Base-by-base conservation (phyloP, 805 yeast genomes). In the Zygosaccharomyces bailii region DNA sequence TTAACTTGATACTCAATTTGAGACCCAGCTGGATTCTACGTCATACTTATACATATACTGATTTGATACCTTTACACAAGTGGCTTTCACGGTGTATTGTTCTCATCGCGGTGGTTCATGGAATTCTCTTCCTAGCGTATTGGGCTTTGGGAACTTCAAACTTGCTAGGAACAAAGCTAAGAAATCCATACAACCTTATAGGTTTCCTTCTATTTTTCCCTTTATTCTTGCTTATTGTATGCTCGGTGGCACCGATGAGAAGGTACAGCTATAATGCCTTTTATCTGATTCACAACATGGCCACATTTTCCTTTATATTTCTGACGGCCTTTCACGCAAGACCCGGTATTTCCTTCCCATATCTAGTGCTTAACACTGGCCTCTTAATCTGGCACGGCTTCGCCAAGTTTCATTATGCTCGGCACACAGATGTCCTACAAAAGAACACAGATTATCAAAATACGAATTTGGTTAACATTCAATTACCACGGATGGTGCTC, bases 11-110 rank as follows among this genome's bases (percentile, higher is more conserved):
- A 30, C 55, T 84, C 13, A 78, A 77, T 2, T 53, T 82, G 10
- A 68, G 82, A 44, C 87, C 88, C 2, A 65, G 73, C n/a, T 73
- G 74, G 30, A 56, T 73, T 43, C 71, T 70, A 3, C 56, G 66
- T 43, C 75, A 60, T 57, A 55, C 74, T 61, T 57, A 53, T 36
- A 49, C 56, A 42, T 85, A 85, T 54, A 59, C 82, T 46, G 78
- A 76, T 42, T 64, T 77, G 10, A 55, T 85, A 9, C 69, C 69
- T 14, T 53, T 84, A 6, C 95, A 85, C 58, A 83, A 82, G 54
- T 84, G 91, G 90, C 51, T 82, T 1, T 80, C 89, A 3, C 67
- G 91, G 46, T 30, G 80, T 1, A 73, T 82, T 17, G 57, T 80
- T 1, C 48, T 70, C 0, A 57, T 74, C 24, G 72, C 74, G 0